Conservation (phyloP, 345 rosid genomes). For the Brassica carinata region DNA sequence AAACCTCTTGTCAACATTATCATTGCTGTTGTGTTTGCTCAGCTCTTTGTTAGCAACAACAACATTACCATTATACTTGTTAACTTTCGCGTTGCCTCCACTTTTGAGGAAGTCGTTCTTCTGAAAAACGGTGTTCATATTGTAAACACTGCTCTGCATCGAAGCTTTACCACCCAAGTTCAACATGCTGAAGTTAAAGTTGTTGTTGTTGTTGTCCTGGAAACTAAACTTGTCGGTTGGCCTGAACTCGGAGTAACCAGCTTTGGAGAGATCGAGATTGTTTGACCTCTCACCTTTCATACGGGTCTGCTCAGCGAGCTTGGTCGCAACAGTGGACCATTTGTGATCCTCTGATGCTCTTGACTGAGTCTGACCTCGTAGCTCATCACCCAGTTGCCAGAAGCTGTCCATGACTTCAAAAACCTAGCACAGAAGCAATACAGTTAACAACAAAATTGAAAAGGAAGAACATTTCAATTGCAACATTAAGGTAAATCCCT, state of each 20-base stretch:
- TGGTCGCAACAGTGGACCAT: constrained; percentile 88
- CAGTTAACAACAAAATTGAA: neutral
- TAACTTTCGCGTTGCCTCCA: constrained; percentile 48
- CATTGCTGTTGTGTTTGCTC: constrained; percentile 46
- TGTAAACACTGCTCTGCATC: constrained; percentile 57
- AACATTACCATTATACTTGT: constrained; percentile 70
- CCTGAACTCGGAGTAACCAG: constrained; percentile 57
- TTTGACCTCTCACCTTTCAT: constrained; percentile 80
- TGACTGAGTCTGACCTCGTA: constrained; percentile 87
- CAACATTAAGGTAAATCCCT: neutral
- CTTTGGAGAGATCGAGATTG: constrained; percentile 84
- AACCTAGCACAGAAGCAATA: neutral
- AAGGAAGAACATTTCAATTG: neutral
- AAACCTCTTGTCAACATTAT: constrained; percentile 45
- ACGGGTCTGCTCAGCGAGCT: constrained; percentile 84
- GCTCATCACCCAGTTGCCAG: constrained; percentile 97
- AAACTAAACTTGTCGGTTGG: constrained; percentile 62
- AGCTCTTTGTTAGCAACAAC: constrained; percentile 54
- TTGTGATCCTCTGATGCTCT: constrained; percentile 83
- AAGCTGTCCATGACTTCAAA: constrained; percentile 50
- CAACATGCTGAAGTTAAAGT: constrained; percentile 73
- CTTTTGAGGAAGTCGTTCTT: constrained; percentile 57
- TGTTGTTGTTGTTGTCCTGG: constrained; percentile 63
- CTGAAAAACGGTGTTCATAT: constrained; percentile 68
- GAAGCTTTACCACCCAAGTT: constrained; percentile 66